phyloP scores from a whole-genome alignment of 345 rosid species.

The Gossypium longicalyx region DNA sequence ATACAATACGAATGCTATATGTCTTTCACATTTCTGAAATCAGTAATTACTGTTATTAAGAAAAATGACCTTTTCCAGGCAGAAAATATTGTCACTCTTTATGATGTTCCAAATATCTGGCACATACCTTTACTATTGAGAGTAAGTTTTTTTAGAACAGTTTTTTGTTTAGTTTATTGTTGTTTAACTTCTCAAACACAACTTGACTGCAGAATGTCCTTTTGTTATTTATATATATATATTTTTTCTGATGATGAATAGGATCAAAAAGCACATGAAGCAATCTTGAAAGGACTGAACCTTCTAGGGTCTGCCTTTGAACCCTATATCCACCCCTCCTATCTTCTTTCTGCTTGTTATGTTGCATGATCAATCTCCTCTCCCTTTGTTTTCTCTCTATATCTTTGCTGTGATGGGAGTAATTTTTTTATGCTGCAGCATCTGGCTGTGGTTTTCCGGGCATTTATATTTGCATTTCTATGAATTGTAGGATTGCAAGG shows the following conservation, averaged over 20 bases:
- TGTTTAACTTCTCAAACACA: constrained; percentile 1
- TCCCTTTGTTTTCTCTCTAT: background rate
- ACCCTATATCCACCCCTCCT: background rate
- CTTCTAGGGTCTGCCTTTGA: constrained; percentile 57
- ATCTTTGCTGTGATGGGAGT: constrained; percentile 1
- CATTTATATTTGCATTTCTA: constrained; percentile 5
- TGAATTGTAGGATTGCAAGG: constrained; percentile 50
- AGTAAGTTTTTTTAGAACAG: constrained; percentile 35
- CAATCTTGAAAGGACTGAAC: constrained; percentile 70
- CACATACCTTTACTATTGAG: constrained; percentile 82
- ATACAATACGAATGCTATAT: constrained; percentile 12
- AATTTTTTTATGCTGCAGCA: constrained; percentile 12
- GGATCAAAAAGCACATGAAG: constrained; percentile 93
- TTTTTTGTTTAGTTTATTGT: background rate
- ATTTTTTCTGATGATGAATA: constrained; percentile 22
- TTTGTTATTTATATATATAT: constrained; percentile 11
- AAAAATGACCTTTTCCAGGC: constrained; percentile 40
- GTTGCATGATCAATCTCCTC: background rate
- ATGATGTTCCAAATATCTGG: constrained; percentile 95
- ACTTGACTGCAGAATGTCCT: background rate
- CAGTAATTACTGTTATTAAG: background rate
- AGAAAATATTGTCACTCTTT: constrained; percentile 73
- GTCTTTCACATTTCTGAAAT: background rate
- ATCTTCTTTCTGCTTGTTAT: background rate
- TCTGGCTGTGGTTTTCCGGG: background rate